A percentile compares a stretch with the other conserved stretches of the same genome.
These are phyloP conservation scores for Tylopilus felleus DNA, from an alignment of 768 basidiomycete genomes.

Conservation along the genomic window DNA sequence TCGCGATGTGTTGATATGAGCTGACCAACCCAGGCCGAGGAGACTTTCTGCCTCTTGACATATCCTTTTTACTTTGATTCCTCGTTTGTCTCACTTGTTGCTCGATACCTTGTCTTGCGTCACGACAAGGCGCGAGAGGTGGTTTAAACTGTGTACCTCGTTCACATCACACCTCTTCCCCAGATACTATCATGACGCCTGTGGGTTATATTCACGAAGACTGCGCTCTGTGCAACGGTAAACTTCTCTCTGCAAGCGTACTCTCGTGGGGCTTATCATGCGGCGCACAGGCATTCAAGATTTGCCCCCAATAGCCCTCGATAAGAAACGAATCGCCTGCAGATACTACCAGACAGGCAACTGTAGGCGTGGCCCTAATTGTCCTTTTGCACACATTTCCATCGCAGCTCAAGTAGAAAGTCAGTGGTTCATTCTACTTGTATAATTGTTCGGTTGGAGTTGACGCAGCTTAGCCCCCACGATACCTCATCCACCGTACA, in stretches of 20 bases:
- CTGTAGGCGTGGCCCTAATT: constrained; percentile 28
- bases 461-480: constrained; percentile 14
- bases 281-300: constrained; percentile 12
- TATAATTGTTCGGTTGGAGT: not conserved
- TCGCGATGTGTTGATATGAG: constrained; percentile 19
- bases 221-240: constrained; percentile 14
- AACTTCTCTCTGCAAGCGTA: not conserved
- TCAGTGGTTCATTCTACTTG: constrained; percentile 7
- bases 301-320: not conserved
- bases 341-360: constrained; percentile 25
- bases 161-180: not conserved
- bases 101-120: constrained; percentile 36
- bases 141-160: constrained; percentile 12
- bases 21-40: constrained; percentile 7
- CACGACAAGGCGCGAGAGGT: constrained; percentile 26
- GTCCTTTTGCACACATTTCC: constrained; percentile 24
- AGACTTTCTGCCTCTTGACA: constrained; percentile 14
- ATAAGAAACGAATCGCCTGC: constrained; percentile 17
- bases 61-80: constrained; percentile 10
- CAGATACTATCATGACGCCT: constrained; percentile 5
- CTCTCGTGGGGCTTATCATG: constrained; percentile 9
- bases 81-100: constrained; percentile 21
- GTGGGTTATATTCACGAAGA: constrained; percentile 16
- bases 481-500: constrained; percentile 11
- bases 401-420: constrained; percentile 12